Evolutionary conservation across 2,329 filamentous ascomycete species (phyloP).

Genomic region (Chrysosphaeria jannelii): DNA sequence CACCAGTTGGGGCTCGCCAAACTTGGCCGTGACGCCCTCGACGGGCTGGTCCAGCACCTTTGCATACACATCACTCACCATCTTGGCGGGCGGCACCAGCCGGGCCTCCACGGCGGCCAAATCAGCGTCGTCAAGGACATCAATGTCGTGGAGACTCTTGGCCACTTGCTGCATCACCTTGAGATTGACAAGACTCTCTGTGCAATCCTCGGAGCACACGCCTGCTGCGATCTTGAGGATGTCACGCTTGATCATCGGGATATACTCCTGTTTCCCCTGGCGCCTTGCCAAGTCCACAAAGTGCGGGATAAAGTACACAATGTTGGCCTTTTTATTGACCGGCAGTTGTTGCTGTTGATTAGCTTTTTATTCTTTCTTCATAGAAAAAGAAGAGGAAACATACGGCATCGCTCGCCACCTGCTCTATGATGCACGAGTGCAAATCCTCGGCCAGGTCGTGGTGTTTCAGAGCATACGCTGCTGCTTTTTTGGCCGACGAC

Average conservation of each 20-base stretch:
- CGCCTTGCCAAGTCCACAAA: constrained; percentile 64
- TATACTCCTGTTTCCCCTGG: constrained; percentile 50
- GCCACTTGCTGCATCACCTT: constrained; percentile 67
- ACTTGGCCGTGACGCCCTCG: constrained; percentile 7
- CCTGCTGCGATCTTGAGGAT: constrained; percentile 77
- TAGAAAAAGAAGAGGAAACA: not conserved
- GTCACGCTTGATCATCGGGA: constrained; percentile 84
- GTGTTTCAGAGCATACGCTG: constrained; percentile 82
- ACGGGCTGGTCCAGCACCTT: not conserved
- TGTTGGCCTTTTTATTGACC: constrained; percentile 93
- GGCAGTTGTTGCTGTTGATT: constrained; percentile 27
- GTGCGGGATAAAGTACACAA: constrained; percentile 96
- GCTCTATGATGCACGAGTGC: constrained; percentile 89
- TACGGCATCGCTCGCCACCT: constrained; percentile 37
- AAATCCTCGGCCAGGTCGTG: constrained; percentile 88
- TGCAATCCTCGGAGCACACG: constrained; percentile 61
- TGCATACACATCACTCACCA: not conserved
- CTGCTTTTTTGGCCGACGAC: constrained; percentile 68
- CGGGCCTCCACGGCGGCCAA: constrained; percentile 6
- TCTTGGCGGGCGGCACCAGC: too few species aligned
- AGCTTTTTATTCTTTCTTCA: constrained; percentile 2
- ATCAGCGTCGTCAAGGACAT: constrained; percentile 54
- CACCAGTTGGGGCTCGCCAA: constrained; percentile 16
- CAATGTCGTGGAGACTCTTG: constrained; percentile 37
- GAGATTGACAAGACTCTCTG: constrained; percentile 75